A percentile compares a stretch with the other conserved stretches of the same genome.
phyloP scores from a whole-genome alignment of 1,139 yeast genomes.

The Saccharomyces hybrid region DNA sequence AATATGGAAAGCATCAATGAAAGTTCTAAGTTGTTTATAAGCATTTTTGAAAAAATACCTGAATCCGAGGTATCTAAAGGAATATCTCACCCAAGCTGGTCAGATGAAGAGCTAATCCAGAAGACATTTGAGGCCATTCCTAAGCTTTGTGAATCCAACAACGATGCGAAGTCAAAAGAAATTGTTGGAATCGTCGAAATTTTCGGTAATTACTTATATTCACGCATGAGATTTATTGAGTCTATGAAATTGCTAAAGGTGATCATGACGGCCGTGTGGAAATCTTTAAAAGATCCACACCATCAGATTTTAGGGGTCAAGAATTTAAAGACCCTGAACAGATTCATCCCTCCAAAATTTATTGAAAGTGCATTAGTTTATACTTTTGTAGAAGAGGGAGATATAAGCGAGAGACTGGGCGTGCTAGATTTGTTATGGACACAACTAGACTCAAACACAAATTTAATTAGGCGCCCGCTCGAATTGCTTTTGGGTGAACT shows the following conservation, averaged over 20 bases:
- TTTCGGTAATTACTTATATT: constrained; percentile 32
- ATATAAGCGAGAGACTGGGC: constrained; percentile 35
- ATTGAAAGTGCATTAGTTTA: constrained; percentile 55
- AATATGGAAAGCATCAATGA: constrained; percentile 21
- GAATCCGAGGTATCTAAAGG: constrained; percentile 24
- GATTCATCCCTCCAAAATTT: constrained; percentile 32
- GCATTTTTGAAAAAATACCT: constrained; percentile 43
- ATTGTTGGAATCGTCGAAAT: constrained; percentile 41
- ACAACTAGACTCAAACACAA: constrained; percentile 41
- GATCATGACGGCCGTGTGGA: constrained; percentile 36
- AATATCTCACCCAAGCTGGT: constrained; percentile 19
- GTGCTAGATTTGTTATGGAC: constrained; percentile 56
- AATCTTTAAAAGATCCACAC: constrained; percentile 34
- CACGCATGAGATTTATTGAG: constrained; percentile 16
- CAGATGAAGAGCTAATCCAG: constrained; percentile 32
- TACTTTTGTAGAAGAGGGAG: constrained; percentile 38
- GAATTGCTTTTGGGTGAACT: constrained; percentile 61
- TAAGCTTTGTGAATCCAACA: not conserved
- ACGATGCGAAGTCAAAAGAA: constrained; percentile 25
- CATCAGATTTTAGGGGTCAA: constrained; percentile 28
- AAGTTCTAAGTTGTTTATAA: constrained; percentile 38
- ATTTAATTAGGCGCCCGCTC: constrained; percentile 56
- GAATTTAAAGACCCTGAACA: constrained; percentile 19
- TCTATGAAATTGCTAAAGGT: constrained; percentile 23
- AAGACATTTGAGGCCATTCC: constrained; percentile 27